A percentile compares a stretch with the other conserved stretches of the same genome.
Conservation (phyloP, 345 rosid species). For the Dipteronia sinensis region DNA sequence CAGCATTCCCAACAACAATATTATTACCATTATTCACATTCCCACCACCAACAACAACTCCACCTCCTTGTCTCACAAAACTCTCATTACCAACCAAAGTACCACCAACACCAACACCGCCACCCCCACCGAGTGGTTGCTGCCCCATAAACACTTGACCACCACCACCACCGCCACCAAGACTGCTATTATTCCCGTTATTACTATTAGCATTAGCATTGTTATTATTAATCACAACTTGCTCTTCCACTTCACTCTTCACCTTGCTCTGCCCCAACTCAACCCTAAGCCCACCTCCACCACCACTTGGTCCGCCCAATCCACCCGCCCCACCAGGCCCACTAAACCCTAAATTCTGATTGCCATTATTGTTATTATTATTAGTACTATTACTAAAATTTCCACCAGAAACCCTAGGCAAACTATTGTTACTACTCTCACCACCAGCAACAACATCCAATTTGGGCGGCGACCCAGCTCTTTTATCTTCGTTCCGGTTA, state of each 20-base stretch:
- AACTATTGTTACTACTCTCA: conserved; percentile 33
- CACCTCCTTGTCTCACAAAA: conserved; percentile 43
- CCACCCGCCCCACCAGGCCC: conserved; percentile 34
- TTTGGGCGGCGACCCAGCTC: conserved; percentile 25
- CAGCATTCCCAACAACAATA: conserved; percentile 17
- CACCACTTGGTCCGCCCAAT: conserved; percentile 15
- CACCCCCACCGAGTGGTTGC: conserved; percentile 27
- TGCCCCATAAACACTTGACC: conserved; percentile 33
- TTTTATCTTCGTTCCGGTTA: conserved; percentile 22
- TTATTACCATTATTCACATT: conserved; percentile 36
- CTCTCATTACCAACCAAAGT: conserved; percentile 31
- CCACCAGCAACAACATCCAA: conserved; percentile 25
- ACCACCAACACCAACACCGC: conserved; percentile 17
- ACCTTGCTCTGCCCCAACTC: conserved; percentile 51
- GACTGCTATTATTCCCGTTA: not conserved
- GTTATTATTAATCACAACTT: conserved; percentile 29
- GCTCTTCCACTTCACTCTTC: conserved; percentile 40
- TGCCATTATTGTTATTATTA: conserved; percentile 20
- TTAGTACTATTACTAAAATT: conserved; percentile 28
- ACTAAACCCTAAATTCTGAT: conserved; percentile 37
- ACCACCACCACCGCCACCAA: not conserved
- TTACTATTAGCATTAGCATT: not conserved
- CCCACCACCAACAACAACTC: conserved; percentile 27
- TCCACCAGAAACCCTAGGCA: conserved; percentile 37
- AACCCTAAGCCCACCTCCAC: conserved; percentile 62